Evolutionary conservation across 305 asterid genomes (phyloP).

Genomic region (Ilex paraguariensis): DNA sequence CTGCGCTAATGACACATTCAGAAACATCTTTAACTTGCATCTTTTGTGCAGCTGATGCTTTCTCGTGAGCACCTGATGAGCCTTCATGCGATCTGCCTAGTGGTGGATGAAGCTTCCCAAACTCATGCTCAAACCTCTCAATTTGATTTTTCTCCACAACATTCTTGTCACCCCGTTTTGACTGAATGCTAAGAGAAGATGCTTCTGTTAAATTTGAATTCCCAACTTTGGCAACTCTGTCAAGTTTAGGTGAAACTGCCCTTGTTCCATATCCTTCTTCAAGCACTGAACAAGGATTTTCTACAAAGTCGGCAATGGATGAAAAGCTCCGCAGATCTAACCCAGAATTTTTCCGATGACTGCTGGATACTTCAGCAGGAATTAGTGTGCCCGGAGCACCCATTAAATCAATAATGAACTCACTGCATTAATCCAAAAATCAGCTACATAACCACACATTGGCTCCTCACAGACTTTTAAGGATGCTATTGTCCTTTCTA

Average conservation of each 20-base stretch:
- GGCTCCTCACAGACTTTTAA: neutral
- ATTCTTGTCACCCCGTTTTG: conserved; percentile 26
- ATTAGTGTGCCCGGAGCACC: conserved; percentile 99
- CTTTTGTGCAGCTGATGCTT: conserved; percentile 29
- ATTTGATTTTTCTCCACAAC: conserved; percentile 22
- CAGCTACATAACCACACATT: conserved; percentile 11
- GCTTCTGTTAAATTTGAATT: conserved; percentile 29
- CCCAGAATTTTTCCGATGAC: conserved; percentile 55
- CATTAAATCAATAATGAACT: conserved; percentile 94
- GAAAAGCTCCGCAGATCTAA: conserved; percentile 48
- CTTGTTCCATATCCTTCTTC: conserved; percentile 27
- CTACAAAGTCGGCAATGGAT: conserved; percentile 27
- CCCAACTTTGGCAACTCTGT: conserved; percentile 23
- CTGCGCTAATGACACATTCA: conserved; percentile 26
- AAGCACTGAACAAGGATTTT: conserved; percentile 22
- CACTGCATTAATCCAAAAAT: conserved; percentile 55
- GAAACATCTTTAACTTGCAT: conserved; percentile 38
- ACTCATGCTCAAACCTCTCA: conserved; percentile 35
- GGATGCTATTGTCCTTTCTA: neutral
- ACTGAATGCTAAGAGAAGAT: conserved; percentile 22
- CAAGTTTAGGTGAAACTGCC: conserved; percentile 25
- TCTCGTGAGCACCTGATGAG: conserved; percentile 24
- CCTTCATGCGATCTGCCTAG: conserved; percentile 26
- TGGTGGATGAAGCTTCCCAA: conserved; percentile 31
- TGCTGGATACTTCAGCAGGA: conserved; percentile 78